Base-by-base conservation (phyloP, 768 basidiomycete genomes). In the Mycena albidolilacea region DNA sequence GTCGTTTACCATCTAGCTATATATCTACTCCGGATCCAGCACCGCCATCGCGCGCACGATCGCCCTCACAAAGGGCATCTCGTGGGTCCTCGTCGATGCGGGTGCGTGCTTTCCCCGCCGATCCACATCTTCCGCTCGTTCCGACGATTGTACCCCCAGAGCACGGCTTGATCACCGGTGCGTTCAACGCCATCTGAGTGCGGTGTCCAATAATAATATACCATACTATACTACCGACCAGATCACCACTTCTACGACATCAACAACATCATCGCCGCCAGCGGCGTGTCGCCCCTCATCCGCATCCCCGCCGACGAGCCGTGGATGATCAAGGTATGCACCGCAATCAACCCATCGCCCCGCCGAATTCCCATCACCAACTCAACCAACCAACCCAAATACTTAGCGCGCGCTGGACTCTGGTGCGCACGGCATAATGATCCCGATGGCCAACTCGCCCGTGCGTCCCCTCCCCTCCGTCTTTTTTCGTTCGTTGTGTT, bases 251-350 rank as follows among this genome's bases (percentile, higher is more conserved):
- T 68, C 52, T 79, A 77, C 69, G 78, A 79, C 58, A 64, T 79
- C 14, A 69, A 68, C 7, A 79, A 79, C 61, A 84, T 83, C 3
- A 81, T 89, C 60, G 78, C 84, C 0, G 82, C 82, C 9, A 75
- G 84, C 9, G 85, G 85, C 0, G 76, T 70, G 43, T 85, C 85
- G 5, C 86, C 86, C 1, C 84, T 89, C 43, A 85, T 89, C 35
- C 81, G 88, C 14, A 84, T 88, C 43, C 87, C 88, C 21, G 87
- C 85, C 14, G 87, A 87, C 3, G 88, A 87, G 10, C 66, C 78
- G 37, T 88, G 87, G 86, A 85, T 87, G 77, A 87, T 89, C 81
- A 89, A 89, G 81, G 76, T 59, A 65, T n/a, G n/a, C n/a, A n/a
- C 30, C 3, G 30, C 4, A 4, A 30, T 30, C 23, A 23, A 23